Evolutionary conservation across 768 basidiomycete species (phyloP), one percentile per base, ranked within the genome.

Genomic region (Termitomyces sp.): DNA sequence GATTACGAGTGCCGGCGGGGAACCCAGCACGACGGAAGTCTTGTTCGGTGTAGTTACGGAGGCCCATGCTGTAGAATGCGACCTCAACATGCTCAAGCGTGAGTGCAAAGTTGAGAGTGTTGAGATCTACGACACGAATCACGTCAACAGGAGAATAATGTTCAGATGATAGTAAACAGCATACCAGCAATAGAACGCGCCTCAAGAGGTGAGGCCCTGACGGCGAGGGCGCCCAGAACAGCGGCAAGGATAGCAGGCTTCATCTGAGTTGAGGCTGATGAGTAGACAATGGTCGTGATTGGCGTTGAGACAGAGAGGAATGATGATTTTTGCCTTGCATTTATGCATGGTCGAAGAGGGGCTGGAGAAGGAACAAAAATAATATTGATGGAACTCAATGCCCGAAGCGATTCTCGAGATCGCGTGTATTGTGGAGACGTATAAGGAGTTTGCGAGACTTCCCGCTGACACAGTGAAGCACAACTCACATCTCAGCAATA

Each of bases 61-160:
- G 61, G 14, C 60, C 60, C 42, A 50, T 48, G 15, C 54, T 57
- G 46, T 65, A 60, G 37, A 60, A 65, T 17, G 64, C 64, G n/a
- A 56, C 59, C 45, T 65, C 61, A 4, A 65, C 49, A 55, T 65
- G 61, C 38, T 65, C 61, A 11, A 65, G 64, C 3, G 61, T 62
- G 12, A 65, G 60, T 3, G 64, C 64, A 29, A 65, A 60, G 32
- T 65, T 65, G 40, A 65, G 53, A 29, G 58, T 65, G n/a, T 56
- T n/a, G 31, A 48, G 11, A 34, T 65, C 64, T 65, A 17, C 11
- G 11, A 31, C 8, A 38, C 1, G 43, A n/a, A 31, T 47, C 29
- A 29, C 25, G 34, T 29, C 10, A 57, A 4, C 6, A 11, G 4
- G 57, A 31, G 1, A 9, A 14, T 53, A 20, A 20, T 3, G 5